A percentile compares a stretch with the other conserved stretches of the same genome.
phyloP scores from a whole-genome alignment of 2,329 filamentous ascomycete genomes.

The Exophiala oligosperma region DNA sequence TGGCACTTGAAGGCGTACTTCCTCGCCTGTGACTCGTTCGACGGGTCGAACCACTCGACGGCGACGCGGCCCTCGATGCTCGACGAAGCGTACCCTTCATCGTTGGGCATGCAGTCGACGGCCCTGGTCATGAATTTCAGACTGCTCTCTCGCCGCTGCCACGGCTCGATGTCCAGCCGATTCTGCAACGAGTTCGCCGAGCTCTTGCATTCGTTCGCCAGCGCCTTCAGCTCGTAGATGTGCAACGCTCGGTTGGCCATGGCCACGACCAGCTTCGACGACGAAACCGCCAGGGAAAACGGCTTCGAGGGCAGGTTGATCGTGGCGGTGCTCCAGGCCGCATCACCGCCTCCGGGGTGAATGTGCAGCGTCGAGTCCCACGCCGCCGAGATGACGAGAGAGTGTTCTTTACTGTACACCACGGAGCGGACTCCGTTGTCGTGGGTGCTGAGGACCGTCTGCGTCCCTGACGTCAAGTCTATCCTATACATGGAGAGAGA shows the following conservation, averaged over 20 bases:
- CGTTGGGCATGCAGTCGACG: conserved; percentile 94
- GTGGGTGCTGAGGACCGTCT: conserved; percentile 77
- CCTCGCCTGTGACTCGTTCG: conserved; percentile 77
- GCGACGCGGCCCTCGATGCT: conserved; percentile 94
- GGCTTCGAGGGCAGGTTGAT: conserved; percentile 81
- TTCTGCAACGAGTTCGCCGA: conserved; percentile 44
- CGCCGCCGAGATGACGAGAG: conserved; percentile 81
- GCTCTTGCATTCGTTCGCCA: conserved; percentile 57
- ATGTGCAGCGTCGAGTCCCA: conserved; percentile 93
- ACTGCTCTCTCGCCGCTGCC: conserved; percentile 90
- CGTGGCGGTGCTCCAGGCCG: conserved; percentile 55
- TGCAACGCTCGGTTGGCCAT: conserved; percentile 93
- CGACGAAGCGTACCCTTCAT: conserved; percentile 86
- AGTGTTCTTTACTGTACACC: conserved; percentile 74
- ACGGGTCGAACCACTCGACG: conserved; percentile 97
- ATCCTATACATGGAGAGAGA: conserved; percentile 48
- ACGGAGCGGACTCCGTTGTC: conserved; percentile 77
- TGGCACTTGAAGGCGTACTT: conserved; percentile 99
- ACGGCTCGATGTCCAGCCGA: conserved; percentile 66
- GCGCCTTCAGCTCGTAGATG: conserved; percentile 82
- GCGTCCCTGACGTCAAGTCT: conserved; percentile 69
- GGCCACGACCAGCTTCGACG: conserved; percentile 87
- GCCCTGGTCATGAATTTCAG: conserved; percentile 95
- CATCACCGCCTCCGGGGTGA: conserved; percentile 60
- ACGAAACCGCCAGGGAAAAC: conserved; percentile 75